Evolutionary conservation across 2,329 filamentous ascomycete genomes (phyloP).

Genomic region (Colletotrichum sp.): DNA sequence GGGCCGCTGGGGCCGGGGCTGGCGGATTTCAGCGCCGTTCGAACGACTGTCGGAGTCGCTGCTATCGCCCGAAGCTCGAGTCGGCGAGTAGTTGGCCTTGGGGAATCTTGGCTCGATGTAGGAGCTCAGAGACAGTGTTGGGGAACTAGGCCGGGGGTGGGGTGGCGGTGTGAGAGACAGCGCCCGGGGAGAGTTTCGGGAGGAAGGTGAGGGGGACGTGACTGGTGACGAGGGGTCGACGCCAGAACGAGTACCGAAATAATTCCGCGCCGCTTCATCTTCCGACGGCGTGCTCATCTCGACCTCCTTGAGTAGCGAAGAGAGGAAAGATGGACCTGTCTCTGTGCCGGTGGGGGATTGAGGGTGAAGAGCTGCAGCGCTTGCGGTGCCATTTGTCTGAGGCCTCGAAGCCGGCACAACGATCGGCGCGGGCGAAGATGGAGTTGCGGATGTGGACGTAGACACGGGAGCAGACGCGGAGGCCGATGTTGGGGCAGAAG

Average conservation of each 20-base stretch:
- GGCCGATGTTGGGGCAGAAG: conserved; percentile 25
- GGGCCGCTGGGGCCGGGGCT: conserved; percentile 55
- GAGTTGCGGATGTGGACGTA: background rate
- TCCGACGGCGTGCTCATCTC: conserved; percentile 68
- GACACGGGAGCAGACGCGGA: conserved; percentile 23
- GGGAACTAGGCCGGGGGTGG: conserved; percentile 68
- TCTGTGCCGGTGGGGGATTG: conserved; percentile 23
- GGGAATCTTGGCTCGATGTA: conserved; percentile 77
- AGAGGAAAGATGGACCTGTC: conserved; percentile 79
- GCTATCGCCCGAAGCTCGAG: conserved; percentile 45
- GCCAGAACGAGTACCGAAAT: conserved; percentile 37
- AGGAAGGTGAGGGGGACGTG: conserved; percentile 68
- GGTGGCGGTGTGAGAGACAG: conserved; percentile 75
- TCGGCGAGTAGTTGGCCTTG: conserved; percentile 76
- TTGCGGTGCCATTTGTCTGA: conserved; percentile 7
- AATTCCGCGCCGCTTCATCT: conserved; percentile 54
- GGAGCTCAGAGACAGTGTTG: conserved; percentile 70
- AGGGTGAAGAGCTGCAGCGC: background rate
- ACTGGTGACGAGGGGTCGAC: conserved; percentile 63
- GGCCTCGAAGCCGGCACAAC: conserved; percentile 20
- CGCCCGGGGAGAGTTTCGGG: conserved; percentile 70
- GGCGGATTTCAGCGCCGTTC: conserved; percentile 51
- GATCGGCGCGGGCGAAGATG: conserved; percentile 27
- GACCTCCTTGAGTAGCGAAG: conserved; percentile 87
- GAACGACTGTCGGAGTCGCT: conserved; percentile 48